phyloP scores from a whole-genome alignment of 352 stramenopile genomes.

The Phytopythium helicoides region DNA sequence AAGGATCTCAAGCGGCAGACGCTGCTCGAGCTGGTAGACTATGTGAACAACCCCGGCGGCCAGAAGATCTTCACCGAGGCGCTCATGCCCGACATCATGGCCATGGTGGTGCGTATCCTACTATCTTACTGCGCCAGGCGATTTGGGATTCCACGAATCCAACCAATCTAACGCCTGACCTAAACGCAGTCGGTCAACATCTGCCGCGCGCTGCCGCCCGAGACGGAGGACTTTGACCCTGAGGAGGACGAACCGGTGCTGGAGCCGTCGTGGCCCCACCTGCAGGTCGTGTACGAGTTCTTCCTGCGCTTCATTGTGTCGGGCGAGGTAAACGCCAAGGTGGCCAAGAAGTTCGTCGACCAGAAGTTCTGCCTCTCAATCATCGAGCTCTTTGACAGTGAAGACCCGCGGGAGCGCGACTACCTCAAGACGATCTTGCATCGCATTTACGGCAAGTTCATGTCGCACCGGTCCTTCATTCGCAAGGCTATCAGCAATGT shows the following conservation, averaged over 20 bases:
- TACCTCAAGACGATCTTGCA: slow-evolving; percentile 99
- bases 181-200: slow-evolving; percentile 87
- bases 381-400: slow-evolving; percentile 93
- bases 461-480: slow-evolving; percentile 98
- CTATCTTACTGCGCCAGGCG: not conserved
- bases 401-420: slow-evolving; percentile 98
- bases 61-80: slow-evolving; percentile 98
- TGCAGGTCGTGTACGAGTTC: slow-evolving; percentile 99
- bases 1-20: slow-evolving; percentile 99
- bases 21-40: slow-evolving; percentile 98
- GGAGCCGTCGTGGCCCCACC: slow-evolving; percentile 96
- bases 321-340: slow-evolving; percentile 97
- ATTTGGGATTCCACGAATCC: no score
- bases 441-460: slow-evolving; percentile 99
- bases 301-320: slow-evolving; percentile 98
- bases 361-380: slow-evolving; percentile 96
- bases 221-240: slow-evolving; percentile 98
- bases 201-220: slow-evolving; percentile 90
- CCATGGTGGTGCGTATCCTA: slow-evolving; percentile 85
- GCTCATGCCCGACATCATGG: slow-evolving; percentile 96
- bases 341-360: slow-evolving; percentile 97
- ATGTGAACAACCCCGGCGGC: slow-evolving; percentile 95
- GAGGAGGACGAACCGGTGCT: slow-evolving; percentile 98
- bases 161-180: not conserved
- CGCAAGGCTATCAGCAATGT: slow-evolving; percentile 97